Evolutionary conservation across 495 filamentous ascomycete species (phyloP), one percentile per base, ranked within the genome.

Genomic region (Halenospora varia): DNA sequence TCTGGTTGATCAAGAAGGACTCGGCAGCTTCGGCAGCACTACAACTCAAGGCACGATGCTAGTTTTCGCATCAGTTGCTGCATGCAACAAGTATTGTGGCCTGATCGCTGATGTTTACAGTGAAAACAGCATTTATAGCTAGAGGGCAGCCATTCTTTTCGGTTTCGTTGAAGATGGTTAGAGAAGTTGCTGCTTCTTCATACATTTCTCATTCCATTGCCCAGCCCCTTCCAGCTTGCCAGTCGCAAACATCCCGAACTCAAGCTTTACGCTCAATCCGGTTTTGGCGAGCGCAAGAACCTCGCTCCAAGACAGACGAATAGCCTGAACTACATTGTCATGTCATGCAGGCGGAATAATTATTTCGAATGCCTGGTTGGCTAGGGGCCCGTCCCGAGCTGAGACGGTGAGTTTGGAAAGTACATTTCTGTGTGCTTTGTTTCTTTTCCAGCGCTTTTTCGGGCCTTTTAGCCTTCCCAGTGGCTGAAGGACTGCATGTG

Each of bases 291-390:
- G 29, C 29, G 29, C 29, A 35, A 35, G 13, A 35, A 35, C 29
- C 29, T 35, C 29, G 29, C 6, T 13, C 29, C 4, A 4, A 35
- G 18, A n/a, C n/a, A 19, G n/a, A 10, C 22, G 23, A 2, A 52
- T 29, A 52, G 49, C 49, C 49, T 52, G 19, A 53, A 44, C 4
- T 20, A 13, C 51, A 44, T 23, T 35, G 29, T 35, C 29, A 35
- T 35, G 51, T 25, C 39, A 53, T 53, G 51, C 51, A 53, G 13
- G 24, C 29, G 35, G 51, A 25, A 53, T 10, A 44, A 53, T 39
- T 53, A 53, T 53, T 53, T 53, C 39, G 18, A 15, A 10, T 3
- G 2, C 40, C 15, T 52, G 19, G 15, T 52, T 40, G 25, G 29
- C 20, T 40, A 24, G 9, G 17, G 26, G 49, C 0, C 25, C n/a